These are phyloP conservation scores for Prinsepia uniflora DNA, from an alignment of 306 rosid genomes.

Conservation along the genomic window DNA sequence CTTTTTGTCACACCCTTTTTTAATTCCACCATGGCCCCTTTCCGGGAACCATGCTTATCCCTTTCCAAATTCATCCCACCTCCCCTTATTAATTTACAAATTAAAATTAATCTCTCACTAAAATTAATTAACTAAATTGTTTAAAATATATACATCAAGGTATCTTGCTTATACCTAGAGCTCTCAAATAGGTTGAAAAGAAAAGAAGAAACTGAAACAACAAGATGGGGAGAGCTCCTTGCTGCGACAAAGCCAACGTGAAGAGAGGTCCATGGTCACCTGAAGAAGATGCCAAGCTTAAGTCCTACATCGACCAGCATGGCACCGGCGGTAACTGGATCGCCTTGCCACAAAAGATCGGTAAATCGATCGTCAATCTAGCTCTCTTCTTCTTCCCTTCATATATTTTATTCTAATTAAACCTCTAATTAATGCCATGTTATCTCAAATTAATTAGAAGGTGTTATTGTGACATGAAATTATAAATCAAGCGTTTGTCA, in stretches of 20 bases:
- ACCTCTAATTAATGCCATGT: not conserved
- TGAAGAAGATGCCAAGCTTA: slow-evolving; percentile 84
- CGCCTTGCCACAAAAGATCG: slow-evolving; percentile 83
- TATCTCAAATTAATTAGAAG: not conserved
- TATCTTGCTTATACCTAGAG: not conserved
- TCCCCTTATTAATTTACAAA: slow-evolving; percentile 3
- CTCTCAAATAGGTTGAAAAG: not conserved
- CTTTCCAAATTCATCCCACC: slow-evolving; percentile 16
- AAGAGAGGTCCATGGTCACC: slow-evolving; percentile 96
- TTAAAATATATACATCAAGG: slow-evolving; percentile 11
- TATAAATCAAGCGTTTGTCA: not conserved
- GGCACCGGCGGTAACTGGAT: slow-evolving; percentile 96
- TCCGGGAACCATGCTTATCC: slow-evolving; percentile 46
- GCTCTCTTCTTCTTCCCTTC: not conserved
- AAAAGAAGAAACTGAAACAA: slow-evolving; percentile 15
- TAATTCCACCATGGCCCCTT: slow-evolving; percentile 27
- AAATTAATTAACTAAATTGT: not conserved
- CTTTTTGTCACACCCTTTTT: slow-evolving; percentile 33
- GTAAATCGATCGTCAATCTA: slow-evolving; percentile 24
- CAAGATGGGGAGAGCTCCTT: slow-evolving; percentile 89
- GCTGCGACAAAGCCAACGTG: slow-evolving; percentile 96
- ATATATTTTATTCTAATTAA: too few species aligned
- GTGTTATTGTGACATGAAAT: not conserved
- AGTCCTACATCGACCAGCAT: slow-evolving; percentile 69
- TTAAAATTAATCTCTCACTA: not conserved